Evolutionary conservation across 1,284 basidiomycete species (phyloP).

Genomic region (Veloboletus limbatus): DNA sequence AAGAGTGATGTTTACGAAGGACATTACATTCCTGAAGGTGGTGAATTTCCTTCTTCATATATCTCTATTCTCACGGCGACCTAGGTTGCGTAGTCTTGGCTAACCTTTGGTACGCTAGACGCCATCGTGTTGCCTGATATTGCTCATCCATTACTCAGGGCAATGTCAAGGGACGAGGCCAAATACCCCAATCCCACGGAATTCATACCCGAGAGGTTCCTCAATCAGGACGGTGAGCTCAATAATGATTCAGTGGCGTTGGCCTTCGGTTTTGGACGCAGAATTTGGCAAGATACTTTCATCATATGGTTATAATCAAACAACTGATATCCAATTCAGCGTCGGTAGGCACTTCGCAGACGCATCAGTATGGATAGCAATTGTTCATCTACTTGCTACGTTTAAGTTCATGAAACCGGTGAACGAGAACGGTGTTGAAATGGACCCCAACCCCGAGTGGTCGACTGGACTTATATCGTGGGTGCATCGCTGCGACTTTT

Average conservation of each 20-base stretch:
- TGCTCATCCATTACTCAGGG: slow-evolving; percentile 23
- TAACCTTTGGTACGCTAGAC: slow-evolving; percentile 28
- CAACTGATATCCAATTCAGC: slow-evolving; percentile 14
- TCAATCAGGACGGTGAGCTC: slow-evolving; percentile 24
- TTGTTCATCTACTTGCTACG: slow-evolving; percentile 30
- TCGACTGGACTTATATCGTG: slow-evolving; percentile 32
- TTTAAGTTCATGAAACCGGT: slow-evolving; percentile 33
- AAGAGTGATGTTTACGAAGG: slow-evolving; percentile 28
- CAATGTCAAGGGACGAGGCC: slow-evolving; percentile 29
- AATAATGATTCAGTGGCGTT: slow-evolving; percentile 26
- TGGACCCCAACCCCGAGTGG: slow-evolving; percentile 28
- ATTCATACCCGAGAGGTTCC: slow-evolving; percentile 33
- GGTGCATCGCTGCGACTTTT: slow-evolving; percentile 7
- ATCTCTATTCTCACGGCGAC: slow-evolving; percentile 12
- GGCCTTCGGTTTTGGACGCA: slow-evolving; percentile 33
- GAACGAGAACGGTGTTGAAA: slow-evolving; percentile 27
- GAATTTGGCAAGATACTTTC: slow-evolving; percentile 23
- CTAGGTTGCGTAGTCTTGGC: slow-evolving; percentile 32
- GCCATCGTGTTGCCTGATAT: neutral
- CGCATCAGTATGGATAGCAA: slow-evolving; percentile 33
- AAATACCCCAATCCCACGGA: slow-evolving; percentile 27
- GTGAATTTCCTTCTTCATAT: neutral
- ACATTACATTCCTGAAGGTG: slow-evolving; percentile 28
- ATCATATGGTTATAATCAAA: neutral
- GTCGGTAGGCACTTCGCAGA: slow-evolving; percentile 32